phyloP scores from a whole-genome alignment of 2,329 filamentous ascomycete species.

The Hortaea werneckii region DNA sequence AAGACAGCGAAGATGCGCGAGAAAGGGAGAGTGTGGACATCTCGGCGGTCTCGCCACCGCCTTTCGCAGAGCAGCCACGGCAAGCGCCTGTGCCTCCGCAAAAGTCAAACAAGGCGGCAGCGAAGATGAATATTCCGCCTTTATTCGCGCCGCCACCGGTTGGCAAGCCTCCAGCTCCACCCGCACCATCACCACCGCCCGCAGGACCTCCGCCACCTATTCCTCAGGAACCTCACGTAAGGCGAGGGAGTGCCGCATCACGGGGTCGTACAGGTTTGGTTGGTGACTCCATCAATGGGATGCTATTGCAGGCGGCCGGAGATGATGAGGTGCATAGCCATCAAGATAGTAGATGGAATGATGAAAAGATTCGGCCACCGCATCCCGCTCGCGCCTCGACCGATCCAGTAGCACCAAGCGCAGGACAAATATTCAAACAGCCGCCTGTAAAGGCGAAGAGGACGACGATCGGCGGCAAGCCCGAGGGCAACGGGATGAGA shows the following conservation, averaged over 20 bases:
- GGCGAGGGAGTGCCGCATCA: background rate
- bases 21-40: background rate
- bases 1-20: background rate
- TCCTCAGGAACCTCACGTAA: conserved; percentile 9
- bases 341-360: background rate
- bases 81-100: conserved; percentile 12
- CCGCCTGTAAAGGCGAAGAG: background rate
- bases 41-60: background rate
- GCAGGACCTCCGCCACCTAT: conserved; percentile 9
- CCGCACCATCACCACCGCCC: background rate
- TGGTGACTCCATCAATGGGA: background rate
- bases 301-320: background rate
- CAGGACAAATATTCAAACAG: background rate
- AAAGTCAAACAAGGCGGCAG: conserved; percentile 12
- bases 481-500: background rate
- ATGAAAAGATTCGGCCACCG: background rate
- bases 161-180: background rate
- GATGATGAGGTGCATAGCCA: background rate
- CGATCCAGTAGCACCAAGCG: background rate
- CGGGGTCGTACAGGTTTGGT: background rate
- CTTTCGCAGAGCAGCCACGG: conserved; percentile 8
- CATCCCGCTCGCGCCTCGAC: conserved; percentile 1
- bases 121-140: conserved; percentile 9
- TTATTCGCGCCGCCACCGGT: conserved; percentile 3
- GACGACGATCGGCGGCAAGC: background rate